These are phyloP conservation scores for Agrocybe chaxingu DNA, from an alignment of 768 basidiomycete species.

Conservation along the genomic window DNA sequence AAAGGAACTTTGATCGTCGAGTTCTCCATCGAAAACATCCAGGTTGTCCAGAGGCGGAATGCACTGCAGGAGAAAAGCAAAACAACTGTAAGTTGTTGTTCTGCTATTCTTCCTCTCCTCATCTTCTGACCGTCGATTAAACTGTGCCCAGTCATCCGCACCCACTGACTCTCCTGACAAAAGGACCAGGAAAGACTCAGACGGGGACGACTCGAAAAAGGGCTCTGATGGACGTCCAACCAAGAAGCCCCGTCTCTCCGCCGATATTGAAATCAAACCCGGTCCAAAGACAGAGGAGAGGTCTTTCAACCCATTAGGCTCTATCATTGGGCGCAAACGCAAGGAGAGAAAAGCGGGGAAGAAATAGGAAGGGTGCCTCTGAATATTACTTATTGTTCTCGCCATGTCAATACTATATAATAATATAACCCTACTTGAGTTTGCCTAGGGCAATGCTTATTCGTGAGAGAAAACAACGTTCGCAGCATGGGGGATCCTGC, in stretches of 20 bases:
- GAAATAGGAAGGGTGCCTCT: constrained; percentile 5
- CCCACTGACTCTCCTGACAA: background rate
- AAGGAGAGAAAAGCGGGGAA: constrained; percentile 56
- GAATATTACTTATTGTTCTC: too few species aligned
- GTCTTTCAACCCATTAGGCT: constrained; percentile 46
- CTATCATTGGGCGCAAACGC: constrained; percentile 79
- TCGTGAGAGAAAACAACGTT: too few species aligned
- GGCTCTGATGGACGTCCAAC: constrained; percentile 11
- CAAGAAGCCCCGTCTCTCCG: constrained; percentile 15
- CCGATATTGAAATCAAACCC: constrained; percentile 5
- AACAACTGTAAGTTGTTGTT: constrained; percentile 18
- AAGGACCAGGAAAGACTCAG: constrained; percentile 5
- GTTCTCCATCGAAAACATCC: constrained; percentile 93
- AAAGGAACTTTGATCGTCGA: constrained; percentile 76
- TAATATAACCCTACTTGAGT: too few species aligned
- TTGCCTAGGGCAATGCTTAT: too few species aligned
- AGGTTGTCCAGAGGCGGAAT: constrained; percentile 78
- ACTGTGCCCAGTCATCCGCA: background rate
- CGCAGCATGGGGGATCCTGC: too few species aligned
- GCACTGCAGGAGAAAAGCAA: constrained; percentile 37
- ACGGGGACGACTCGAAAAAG: constrained; percentile 1
- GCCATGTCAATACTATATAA: too few species aligned
- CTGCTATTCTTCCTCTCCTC: background rate
- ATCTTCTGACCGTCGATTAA: background rate
- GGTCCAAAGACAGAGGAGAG: constrained; percentile 5